Evolutionary conservation across 345 rosid genomes (phyloP), one percentile per base, ranked within the genome.

Genomic region (Conringia planisiliqua): DNA sequence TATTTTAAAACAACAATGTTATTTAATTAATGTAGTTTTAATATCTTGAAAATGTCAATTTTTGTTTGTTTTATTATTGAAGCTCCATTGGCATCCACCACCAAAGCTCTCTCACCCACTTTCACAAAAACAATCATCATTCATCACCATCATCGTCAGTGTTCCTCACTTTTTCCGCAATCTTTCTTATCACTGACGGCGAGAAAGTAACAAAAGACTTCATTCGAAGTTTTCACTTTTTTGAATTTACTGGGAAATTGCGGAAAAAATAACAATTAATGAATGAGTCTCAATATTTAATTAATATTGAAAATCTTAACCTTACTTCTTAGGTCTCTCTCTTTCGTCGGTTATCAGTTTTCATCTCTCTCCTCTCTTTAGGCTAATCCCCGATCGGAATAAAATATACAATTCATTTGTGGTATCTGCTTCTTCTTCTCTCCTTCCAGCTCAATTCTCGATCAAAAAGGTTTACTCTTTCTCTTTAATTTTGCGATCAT

Each of bases 81-180:
- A 74, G 43, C 67, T 66, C 78, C 78, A 66, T 74, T 55, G 29
- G 64, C 57, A 64, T 42, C 63, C 62, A 74, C 63, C 62, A 74
- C 24, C 66, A 47, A 46, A 66, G 60, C 66, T 73, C 77, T 36
- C 60, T 56, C 66, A 74, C 60, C 72, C 67, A 57, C 61, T 26
- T 67, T 58, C 44, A 35, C 56, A 73, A n/a, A 50, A 59, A 47
- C 44, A 38, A 66, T 58, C 72, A 58, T 33, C 61, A 56, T 55
- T 54, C 62, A 57, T 32, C 61, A 9, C 4, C 62, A 73, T 56
- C 71, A 44, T 32, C 77, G 52, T 55, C 57, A 73, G 58, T 74
- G 54, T 74, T 59, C 35, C 67, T 64, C 71, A 55, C 64, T 64
- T 73, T 73, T 55, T 54, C 69, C 62, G 52, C 69, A 50, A 62